These are phyloP conservation scores for Neoarthrinium moseri DNA, from an alignment of 2,329 filamentous ascomycete genomes.

Conservation along the genomic window DNA sequence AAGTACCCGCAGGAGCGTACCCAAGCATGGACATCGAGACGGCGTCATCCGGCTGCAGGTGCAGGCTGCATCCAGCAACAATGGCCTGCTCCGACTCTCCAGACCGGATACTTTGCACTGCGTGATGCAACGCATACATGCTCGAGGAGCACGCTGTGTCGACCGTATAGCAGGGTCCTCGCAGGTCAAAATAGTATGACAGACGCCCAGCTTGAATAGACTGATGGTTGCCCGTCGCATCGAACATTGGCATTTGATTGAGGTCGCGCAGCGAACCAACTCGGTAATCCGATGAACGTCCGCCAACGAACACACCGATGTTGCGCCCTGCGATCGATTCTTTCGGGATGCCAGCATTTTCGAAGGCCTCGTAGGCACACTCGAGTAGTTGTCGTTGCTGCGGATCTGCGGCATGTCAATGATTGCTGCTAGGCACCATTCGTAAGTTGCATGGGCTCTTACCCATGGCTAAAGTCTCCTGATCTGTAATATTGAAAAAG, in stretches of 20 bases:
- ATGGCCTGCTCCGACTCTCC: constrained; percentile 22
- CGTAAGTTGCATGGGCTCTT: too few species aligned
- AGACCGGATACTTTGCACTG: constrained; percentile 23
- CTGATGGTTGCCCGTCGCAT: constrained; percentile 24
- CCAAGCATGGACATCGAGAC: constrained; percentile 20
- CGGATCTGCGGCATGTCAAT: constrained; percentile 17
- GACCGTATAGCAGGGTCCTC: constrained; percentile 39
- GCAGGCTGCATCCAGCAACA: constrained; percentile 15
- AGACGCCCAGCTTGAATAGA: constrained; percentile 30
- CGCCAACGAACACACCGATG: constrained; percentile 14
- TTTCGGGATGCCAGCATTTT: constrained; percentile 17
- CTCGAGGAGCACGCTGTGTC: constrained; percentile 45
- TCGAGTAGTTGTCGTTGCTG: constrained; percentile 29
- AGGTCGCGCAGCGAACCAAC: constrained; percentile 12
- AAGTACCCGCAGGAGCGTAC: not conserved
- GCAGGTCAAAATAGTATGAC: constrained; percentile 33
- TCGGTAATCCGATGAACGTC: constrained; percentile 11
- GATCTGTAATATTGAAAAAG: constrained; percentile 35
- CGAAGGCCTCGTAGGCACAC: constrained; percentile 29
- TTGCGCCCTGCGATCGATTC: constrained; percentile 10
- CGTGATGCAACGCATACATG: constrained; percentile 32
- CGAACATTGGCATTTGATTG: constrained; percentile 14
- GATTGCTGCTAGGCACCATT: too few species aligned
- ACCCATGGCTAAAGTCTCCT: constrained; percentile 34
- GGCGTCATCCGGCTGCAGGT: constrained; percentile 19